These are phyloP conservation scores for Bipolaris cookei DNA, from an alignment of 2,329 filamentous ascomycete species.

Conservation along the genomic window DNA sequence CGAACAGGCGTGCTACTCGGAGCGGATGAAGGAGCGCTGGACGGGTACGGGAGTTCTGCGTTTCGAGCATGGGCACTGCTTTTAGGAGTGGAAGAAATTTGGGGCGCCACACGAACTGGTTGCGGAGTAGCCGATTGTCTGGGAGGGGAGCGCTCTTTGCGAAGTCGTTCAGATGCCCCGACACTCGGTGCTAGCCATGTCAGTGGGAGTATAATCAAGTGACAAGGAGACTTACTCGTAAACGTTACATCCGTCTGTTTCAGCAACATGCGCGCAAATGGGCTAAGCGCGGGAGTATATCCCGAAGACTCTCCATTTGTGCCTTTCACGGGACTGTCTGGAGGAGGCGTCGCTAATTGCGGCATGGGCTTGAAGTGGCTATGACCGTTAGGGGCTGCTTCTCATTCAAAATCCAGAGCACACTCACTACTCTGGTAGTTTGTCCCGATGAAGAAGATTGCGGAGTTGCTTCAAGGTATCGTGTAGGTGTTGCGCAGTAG, in stretches of 20 bases:
- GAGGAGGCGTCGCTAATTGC: conserved; percentile 41
- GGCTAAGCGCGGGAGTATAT: conserved; percentile 49
- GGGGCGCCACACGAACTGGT: conserved; percentile 13
- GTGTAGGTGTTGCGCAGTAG: conserved; percentile 70
- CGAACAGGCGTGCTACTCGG: conserved; percentile 26
- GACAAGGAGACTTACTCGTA: conserved; percentile 32
- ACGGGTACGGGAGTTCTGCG: conserved; percentile 18
- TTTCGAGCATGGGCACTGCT: conserved; percentile 23
- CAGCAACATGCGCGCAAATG: conserved; percentile 63
- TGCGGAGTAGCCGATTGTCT: conserved; percentile 21
- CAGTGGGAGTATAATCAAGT: conserved; percentile 9
- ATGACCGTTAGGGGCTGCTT: conserved; percentile 18
- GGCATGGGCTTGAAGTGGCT: conserved; percentile 44
- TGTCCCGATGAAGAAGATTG: conserved; percentile 73
- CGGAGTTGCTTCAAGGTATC: conserved; percentile 76
- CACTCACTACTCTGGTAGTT: conserved; percentile 71
- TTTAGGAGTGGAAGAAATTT: conserved; percentile 21
- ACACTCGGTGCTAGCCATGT: conserved; percentile 27
- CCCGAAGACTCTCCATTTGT: conserved; percentile 29
- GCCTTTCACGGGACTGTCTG: conserved; percentile 33
- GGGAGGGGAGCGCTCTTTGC: conserved; percentile 15
- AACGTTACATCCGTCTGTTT: conserved; percentile 50
- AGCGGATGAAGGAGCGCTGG: conserved; percentile 23
- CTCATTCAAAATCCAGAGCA: not conserved
- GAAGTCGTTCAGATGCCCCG: conserved; percentile 17